These are phyloP conservation scores for Isatis lusitanica DNA, from an alignment of 441 rosid species.

Conservation along the genomic window DNA sequence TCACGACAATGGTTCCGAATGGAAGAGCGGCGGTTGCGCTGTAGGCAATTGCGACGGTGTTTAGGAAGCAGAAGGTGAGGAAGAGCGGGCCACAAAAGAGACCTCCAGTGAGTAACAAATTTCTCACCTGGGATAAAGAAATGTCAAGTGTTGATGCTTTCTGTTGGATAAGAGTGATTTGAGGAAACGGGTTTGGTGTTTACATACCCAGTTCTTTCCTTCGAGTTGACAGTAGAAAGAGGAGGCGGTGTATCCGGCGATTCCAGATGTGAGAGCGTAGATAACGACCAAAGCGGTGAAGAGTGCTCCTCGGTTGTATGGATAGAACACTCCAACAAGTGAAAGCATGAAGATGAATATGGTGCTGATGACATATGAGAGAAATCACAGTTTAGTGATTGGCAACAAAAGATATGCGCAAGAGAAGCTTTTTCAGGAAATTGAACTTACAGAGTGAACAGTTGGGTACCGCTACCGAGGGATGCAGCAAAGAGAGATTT, in stretches of 20 bases:
- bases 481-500: constrained; percentile 77
- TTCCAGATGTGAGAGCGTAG: constrained; percentile 77
- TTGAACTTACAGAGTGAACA: constrained; percentile 62
- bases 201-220: constrained; percentile 71
- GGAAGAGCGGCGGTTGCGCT: constrained; percentile 71
- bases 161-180: not conserved
- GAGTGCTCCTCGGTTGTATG: constrained; percentile 84
- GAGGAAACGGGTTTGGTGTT: not conserved
- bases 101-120: constrained; percentile 67
- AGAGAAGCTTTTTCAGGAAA: not conserved
- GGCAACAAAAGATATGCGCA: not conserved
- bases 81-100: constrained; percentile 81
- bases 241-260: constrained; percentile 72
- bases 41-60: constrained; percentile 65
- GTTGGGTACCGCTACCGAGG: constrained; percentile 68
- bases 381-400: not conserved
- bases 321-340: constrained; percentile 80
- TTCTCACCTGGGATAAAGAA: constrained; percentile 57
- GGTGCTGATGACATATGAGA: constrained; percentile 43
- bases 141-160: not conserved
- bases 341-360: constrained; percentile 74
- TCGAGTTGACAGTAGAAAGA: constrained; percentile 84
- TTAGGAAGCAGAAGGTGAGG: constrained; percentile 76
- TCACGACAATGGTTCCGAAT: constrained; percentile 69
- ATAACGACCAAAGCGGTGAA: constrained; percentile 80